phyloP scores from a whole-genome alignment of 495 filamentous ascomycete species.

The Xylaria flabelliformis region DNA sequence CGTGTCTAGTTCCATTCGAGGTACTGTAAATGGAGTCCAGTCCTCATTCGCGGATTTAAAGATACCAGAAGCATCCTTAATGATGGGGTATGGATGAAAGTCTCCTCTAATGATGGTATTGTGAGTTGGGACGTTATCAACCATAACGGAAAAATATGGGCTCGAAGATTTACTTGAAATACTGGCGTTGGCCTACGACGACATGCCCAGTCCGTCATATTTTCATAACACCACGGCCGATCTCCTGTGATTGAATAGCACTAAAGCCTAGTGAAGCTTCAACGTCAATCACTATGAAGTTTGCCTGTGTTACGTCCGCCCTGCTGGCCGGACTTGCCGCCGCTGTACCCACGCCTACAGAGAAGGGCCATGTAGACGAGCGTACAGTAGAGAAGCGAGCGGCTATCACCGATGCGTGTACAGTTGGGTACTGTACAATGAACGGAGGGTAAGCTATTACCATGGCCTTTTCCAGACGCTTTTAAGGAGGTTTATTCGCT shows the following conservation, averaged over 20 bases:
- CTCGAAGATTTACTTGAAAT: slow-evolving; percentile 18
- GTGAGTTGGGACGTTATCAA: not conserved
- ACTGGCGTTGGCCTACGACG: not conserved
- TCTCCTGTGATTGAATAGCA: not conserved
- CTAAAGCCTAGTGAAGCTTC: not conserved
- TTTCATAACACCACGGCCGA: not conserved
- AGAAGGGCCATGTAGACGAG: slow-evolving; percentile 7
- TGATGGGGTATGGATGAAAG: not conserved
- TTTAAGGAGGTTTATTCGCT: not conserved
- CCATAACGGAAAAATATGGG: not conserved
- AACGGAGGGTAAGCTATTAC: slow-evolving; percentile 31
- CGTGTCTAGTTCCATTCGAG: not conserved
- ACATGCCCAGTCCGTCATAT: not conserved
- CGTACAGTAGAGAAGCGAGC: slow-evolving; percentile 36
- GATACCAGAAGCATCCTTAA: not conserved
- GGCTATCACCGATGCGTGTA: slow-evolving; percentile 40
- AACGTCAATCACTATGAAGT: slow-evolving; percentile 32
- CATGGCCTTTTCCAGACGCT: not conserved
- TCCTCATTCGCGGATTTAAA: slow-evolving; percentile 23
- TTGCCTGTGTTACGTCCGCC: slow-evolving; percentile 26
- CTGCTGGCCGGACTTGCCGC: not conserved
- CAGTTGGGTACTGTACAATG: slow-evolving; percentile 44
- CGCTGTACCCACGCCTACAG: slow-evolving; percentile 11
- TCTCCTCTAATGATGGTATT: not conserved
- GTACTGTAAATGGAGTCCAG: not conserved